These are phyloP conservation scores for Dothidotthia symphoricarpi DNA, from an alignment of 2,329 filamentous ascomycete genomes.

Conservation along the genomic window DNA sequence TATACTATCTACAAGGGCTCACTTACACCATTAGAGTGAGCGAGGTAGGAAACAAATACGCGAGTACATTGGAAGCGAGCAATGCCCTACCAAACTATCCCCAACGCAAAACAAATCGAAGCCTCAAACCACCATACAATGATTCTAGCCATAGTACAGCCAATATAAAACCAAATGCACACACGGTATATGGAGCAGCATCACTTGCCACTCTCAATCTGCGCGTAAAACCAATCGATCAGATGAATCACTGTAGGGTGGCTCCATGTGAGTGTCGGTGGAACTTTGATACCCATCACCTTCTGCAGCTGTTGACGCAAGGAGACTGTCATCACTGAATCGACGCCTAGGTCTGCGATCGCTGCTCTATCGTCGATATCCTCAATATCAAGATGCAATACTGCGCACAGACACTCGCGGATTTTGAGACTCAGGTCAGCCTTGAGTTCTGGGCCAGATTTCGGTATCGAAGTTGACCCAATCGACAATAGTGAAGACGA, in stretches of 20 bases:
- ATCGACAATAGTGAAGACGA: neutral
- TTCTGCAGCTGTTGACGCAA: conserved; percentile 40
- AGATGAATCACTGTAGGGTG: conserved; percentile 44
- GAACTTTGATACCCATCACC: conserved; percentile 37
- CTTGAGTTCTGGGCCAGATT: conserved; percentile 29
- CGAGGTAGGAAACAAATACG: too few relatives aligned
- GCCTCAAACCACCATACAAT: too few relatives aligned
- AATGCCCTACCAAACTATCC: too few relatives aligned
- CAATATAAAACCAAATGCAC: too few relatives aligned
- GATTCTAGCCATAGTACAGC: too few relatives aligned
- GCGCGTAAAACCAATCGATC: conserved; percentile 38
- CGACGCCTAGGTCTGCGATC: conserved; percentile 43
- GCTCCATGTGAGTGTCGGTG: conserved; percentile 45
- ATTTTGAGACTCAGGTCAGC: conserved; percentile 33
- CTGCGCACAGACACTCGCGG: conserved; percentile 33
- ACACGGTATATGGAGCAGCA: too few relatives aligned
- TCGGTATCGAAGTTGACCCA: conserved; percentile 4
- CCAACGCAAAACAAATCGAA: too few relatives aligned
- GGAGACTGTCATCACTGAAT: conserved; percentile 44
- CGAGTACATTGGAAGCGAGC: too few relatives aligned
- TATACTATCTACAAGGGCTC: too few relatives aligned
- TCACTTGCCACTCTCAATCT: conserved; percentile 17
- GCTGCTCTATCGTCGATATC: conserved; percentile 39
- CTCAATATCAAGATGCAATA: conserved; percentile 35
- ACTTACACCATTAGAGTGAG: too few relatives aligned